Evolutionary conservation across 2,329 filamentous ascomycete species (phyloP).

Genomic region (Pestalotiopsis sp.): DNA sequence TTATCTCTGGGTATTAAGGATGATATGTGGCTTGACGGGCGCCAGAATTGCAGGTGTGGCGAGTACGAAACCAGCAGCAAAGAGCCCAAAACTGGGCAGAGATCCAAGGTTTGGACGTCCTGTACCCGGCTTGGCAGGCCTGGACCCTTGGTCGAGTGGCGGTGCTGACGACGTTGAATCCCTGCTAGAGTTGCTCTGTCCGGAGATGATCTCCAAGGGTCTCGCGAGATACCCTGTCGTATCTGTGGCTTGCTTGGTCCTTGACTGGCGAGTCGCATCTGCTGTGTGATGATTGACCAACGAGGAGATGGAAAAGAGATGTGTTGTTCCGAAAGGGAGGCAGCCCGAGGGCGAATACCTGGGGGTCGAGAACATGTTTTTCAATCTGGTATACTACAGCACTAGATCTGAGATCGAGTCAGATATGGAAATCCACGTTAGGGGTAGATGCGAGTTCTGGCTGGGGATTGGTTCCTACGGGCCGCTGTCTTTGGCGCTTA

Average conservation of each 20-base stretch:
- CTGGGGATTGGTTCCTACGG: background rate
- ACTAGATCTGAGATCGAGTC: background rate
- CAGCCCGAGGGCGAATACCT: background rate
- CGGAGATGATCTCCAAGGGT: constrained; percentile 24
- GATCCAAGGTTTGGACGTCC: constrained; percentile 16
- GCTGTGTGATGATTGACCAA: background rate
- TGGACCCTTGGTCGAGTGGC: constrained; percentile 28
- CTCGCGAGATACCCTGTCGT: background rate
- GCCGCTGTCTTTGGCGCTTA: background rate
- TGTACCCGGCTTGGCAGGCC: constrained; percentile 14
- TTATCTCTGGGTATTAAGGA: constrained; percentile 9
- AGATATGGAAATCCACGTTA: background rate
- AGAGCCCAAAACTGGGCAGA: constrained; percentile 29
- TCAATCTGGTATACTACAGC: background rate
- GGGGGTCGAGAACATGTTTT: background rate
- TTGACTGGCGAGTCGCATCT: constrained; percentile 4
- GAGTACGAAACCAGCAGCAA: constrained; percentile 20
- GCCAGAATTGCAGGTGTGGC: constrained; percentile 27
- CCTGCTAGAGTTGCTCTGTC: constrained; percentile 14
- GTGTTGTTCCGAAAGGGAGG: constrained; percentile 2
- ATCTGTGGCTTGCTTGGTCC: background rate
- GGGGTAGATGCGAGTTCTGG: background rate
- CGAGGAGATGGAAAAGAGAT: background rate
- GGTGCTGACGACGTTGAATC: constrained; percentile 27
- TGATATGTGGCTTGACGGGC: constrained; percentile 3